Conservation (phyloP, 1,284 basidiomycete genomes). For the Cryptococcus jaspeensis region DNA sequence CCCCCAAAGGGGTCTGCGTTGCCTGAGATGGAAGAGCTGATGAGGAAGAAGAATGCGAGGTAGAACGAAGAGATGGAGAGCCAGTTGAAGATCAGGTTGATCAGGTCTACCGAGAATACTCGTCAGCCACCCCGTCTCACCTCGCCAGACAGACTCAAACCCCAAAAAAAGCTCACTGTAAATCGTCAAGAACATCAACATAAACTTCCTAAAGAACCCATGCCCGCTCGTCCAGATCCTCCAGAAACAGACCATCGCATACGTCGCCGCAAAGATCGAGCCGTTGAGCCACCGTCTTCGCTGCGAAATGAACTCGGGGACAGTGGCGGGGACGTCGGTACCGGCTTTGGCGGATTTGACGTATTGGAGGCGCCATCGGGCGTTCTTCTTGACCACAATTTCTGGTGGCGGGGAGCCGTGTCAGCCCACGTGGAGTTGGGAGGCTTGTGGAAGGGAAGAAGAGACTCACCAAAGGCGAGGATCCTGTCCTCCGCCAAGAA, state of each 20-base stretch:
- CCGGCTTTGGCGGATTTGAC: conserved; percentile 87
- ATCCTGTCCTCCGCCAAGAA: conserved; percentile 67
- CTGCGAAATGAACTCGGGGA: conserved; percentile 86
- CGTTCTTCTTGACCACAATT: conserved; percentile 47
- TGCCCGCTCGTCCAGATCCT: conserved; percentile 90
- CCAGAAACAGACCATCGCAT: conserved; percentile 79
- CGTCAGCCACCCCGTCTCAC: neutral
- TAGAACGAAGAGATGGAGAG: conserved; percentile 71
- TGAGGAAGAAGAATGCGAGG: conserved; percentile 56
- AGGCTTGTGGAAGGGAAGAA: neutral
- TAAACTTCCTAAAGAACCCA: conserved; percentile 75
- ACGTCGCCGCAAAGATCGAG: conserved; percentile 65
- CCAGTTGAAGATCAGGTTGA: conserved; percentile 52
- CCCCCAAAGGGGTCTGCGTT: conserved; percentile 70
- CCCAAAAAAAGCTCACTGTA: conserved; percentile 47
- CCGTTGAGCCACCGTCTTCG: conserved; percentile 89
- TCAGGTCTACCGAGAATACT: conserved; percentile 22
- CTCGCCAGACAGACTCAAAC: neutral
- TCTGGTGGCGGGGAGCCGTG: conserved; percentile 18
- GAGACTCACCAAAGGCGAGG: conserved; percentile 38
- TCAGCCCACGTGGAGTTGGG: neutral
- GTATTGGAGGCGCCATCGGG: conserved; percentile 69
- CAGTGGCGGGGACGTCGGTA: conserved; percentile 73
- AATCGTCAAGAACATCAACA: conserved; percentile 62
- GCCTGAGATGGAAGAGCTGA: conserved; percentile 63